Conservation (phyloP, 805 yeast species). For the Hanseniaspora taiwanica region DNA sequence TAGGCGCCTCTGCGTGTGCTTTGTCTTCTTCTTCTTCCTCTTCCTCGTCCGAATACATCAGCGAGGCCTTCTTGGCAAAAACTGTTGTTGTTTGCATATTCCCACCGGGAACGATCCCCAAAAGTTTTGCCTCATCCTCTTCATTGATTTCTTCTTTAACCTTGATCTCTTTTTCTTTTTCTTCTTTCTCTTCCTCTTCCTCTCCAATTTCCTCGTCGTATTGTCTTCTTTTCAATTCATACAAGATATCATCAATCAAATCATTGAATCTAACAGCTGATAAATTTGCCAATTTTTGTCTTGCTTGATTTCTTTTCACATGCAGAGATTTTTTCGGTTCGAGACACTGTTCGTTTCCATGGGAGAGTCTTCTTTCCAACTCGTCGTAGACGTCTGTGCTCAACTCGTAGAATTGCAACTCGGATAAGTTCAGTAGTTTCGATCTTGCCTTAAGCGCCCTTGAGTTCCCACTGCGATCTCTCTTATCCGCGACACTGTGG, state of each 20-base stretch:
- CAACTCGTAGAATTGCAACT: constrained; percentile 75
- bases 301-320: constrained; percentile 89
- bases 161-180: background rate
- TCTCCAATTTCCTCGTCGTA: constrained; percentile 21
- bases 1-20: too few species aligned
- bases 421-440: constrained; percentile 67
- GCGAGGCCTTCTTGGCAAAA: too few species aligned
- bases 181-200: background rate
- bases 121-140: too few species aligned
- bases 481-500: background rate
- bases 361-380: constrained; percentile 56
- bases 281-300: constrained; percentile 77
- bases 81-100: too few species aligned
- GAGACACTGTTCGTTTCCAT: constrained; percentile 47
- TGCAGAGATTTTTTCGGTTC: constrained; percentile 66
- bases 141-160: background rate
- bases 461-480: constrained; percentile 23
- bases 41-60: too few species aligned
- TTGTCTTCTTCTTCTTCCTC: too few species aligned
- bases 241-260: constrained; percentile 76
- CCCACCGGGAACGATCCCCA: too few species aligned
- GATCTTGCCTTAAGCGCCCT: constrained; percentile 76
- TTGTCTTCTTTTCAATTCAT: constrained; percentile 69
- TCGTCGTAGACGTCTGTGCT: constrained; percentile 94
- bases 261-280: constrained; percentile 78